Evolutionary conservation across 1,284 basidiomycete species (phyloP), one percentile per base, ranked within the genome.

Genomic region (Golubevia sp.): DNA sequence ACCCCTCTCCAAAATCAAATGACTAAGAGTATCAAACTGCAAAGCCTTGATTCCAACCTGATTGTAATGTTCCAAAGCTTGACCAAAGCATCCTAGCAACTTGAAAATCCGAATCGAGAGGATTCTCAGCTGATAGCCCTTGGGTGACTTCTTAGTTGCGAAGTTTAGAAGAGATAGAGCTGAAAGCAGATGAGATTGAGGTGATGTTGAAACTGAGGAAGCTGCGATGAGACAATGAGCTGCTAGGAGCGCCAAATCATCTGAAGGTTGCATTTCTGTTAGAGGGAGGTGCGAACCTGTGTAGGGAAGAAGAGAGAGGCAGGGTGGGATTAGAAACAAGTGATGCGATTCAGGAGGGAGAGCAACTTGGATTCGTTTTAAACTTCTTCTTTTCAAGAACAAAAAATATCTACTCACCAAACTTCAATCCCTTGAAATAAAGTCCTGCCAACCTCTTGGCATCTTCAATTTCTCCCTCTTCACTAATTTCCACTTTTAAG

Each of bases 251-350:
- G 88, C 90, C 27, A 95, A 86, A 73, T 95, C 94, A 74, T 96
- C 94, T 1, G 89, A 91, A 18, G 91, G 92, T 75, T 96, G 94
- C 53, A 94, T 86, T 73, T 96, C 93, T 0, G 91, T 92, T 2
- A 87, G 84, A 1, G 90, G 88, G 21, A 94, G 86, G 58, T 87
- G 85, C 56, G 85, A 84, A 52, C 85, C 84, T 85, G 61, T 18
- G n/a, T n/a, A n/a, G n/a, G n/a, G n/a, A n/a, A n/a, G n/a, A n/a
- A n/a, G n/a, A n/a, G n/a, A n/a, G n/a, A n/a, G n/a, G n/a, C n/a
- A n/a, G n/a, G n/a, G n/a, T n/a, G n/a, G n/a, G n/a, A n/a, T n/a
- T n/a, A n/a, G n/a, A n/a, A n/a, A n/a, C n/a, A n/a, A n/a, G n/a
- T n/a, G n/a, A n/a, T n/a, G n/a, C n/a, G n/a, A n/a, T n/a, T n/a